A percentile compares a stretch with the other conserved stretches of the same genome.
Conservation (phyloP, 768 basidiomycete genomes). For the Rhodocollybia butyracea region DNA sequence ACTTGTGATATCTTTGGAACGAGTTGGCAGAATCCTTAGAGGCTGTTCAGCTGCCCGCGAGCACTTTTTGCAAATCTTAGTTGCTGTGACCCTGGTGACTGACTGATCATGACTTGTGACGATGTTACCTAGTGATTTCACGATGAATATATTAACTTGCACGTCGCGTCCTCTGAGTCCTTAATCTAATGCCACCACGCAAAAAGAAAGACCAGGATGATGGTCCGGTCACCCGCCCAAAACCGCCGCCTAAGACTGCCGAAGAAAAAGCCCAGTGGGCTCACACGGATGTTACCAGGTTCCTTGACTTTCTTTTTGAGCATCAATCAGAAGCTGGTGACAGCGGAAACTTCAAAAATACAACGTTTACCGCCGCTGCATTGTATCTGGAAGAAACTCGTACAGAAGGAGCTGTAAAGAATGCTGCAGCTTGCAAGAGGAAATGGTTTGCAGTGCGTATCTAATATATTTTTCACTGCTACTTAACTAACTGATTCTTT, state of each 20-base stretch:
- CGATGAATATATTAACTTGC: too few relatives aligned
- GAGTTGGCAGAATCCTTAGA: too few relatives aligned
- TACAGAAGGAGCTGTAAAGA: not conserved
- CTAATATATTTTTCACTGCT: not conserved
- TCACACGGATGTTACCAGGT: not conserved
- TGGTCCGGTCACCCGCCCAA: too few relatives aligned
- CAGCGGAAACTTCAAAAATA: not conserved
- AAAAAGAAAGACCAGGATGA: too few relatives aligned
- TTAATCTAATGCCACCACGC: too few relatives aligned
- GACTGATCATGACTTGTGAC: too few relatives aligned
- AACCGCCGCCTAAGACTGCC: conserved; percentile 11
- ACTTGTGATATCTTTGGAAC: too few relatives aligned
- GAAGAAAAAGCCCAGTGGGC: conserved; percentile 4
- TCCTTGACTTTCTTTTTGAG: not conserved
- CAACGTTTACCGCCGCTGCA: not conserved
- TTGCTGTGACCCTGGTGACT: too few relatives aligned
- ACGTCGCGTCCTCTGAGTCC: too few relatives aligned
- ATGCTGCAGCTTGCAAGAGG: not conserved
- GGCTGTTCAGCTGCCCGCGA: too few relatives aligned
- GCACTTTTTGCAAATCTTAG: too few relatives aligned
- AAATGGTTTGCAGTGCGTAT: not conserved
- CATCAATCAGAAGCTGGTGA: not conserved
- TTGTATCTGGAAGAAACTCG: not conserved
- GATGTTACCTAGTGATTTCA: too few relatives aligned
- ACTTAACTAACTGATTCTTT: not conserved